Percentiles rank a stretch among this genome's conserved stretches.
These are phyloP conservation scores for Globisporangium splendens DNA, from an alignment of 352 stramenopile species.

Conservation along the genomic window DNA sequence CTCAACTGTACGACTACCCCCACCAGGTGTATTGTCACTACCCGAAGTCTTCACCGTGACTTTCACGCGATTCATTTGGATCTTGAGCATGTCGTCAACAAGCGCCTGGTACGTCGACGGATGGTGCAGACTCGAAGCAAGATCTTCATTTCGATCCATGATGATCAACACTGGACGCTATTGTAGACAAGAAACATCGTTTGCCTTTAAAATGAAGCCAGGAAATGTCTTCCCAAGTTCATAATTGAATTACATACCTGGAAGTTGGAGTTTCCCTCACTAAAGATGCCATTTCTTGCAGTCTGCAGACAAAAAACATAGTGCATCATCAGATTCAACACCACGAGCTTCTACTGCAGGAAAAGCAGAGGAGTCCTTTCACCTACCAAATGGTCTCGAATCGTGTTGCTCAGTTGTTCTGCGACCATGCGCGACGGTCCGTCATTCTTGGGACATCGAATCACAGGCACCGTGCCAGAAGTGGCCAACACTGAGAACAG, in stretches of 20 bases:
- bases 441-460: slow-evolving; percentile 91
- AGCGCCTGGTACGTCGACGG: slow-evolving; percentile 93
- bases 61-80: slow-evolving; percentile 95
- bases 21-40: slow-evolving; percentile 13
- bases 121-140: slow-evolving; percentile 94
- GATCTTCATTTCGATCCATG: slow-evolving; percentile 96
- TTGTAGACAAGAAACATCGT: neutral
- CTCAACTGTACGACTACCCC: slow-evolving; percentile 36
- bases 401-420: slow-evolving; percentile 86
- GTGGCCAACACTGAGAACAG: slow-evolving; percentile 95
- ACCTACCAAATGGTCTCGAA: slow-evolving; percentile 71
- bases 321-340: neutral
- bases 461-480: slow-evolving; percentile 91
- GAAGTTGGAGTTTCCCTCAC: slow-evolving; percentile 53
- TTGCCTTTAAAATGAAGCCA: too few relatives aligned
- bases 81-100: slow-evolving; percentile 95
- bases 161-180: slow-evolving; percentile 95
- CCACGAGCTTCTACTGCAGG: too few relatives aligned
- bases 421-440: slow-evolving; percentile 96
- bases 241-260: slow-evolving; percentile 30
- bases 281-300: slow-evolving; percentile 64
- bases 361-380: too few relatives aligned
- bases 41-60: slow-evolving; percentile 71
- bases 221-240: too few relatives aligned
- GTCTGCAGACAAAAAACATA: slow-evolving; percentile 20